Conservation (phyloP, 805 yeast genomes). For the Monosporozyma siamensis region DNA sequence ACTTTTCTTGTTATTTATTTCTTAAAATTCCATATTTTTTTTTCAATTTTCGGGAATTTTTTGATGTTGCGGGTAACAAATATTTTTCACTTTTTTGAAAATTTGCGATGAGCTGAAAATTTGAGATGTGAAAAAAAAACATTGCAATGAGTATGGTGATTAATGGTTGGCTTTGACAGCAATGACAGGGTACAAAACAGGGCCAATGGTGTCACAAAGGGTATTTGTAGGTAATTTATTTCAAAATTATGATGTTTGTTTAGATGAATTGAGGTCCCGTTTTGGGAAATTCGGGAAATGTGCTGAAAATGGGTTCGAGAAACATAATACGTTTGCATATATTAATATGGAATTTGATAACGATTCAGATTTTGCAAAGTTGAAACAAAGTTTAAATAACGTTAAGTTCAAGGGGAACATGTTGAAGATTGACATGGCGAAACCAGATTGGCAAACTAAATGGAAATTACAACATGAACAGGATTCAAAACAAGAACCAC, state of each 20-base stretch:
- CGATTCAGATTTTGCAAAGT: slow-evolving; percentile 30
- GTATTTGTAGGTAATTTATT: slow-evolving; percentile 26
- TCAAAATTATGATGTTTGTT: slow-evolving; percentile 20
- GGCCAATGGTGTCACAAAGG: slow-evolving; percentile 14
- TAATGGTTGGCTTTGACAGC: background rate
- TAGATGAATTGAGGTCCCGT: slow-evolving; percentile 42
- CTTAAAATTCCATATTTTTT: too few relatives aligned
- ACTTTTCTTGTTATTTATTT: too few relatives aligned
- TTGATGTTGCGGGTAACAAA: slow-evolving; percentile 1
- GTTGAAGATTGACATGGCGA: slow-evolving; percentile 54
- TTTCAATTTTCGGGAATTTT: background rate
- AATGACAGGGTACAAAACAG: slow-evolving; percentile 4
- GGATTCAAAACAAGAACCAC: slow-evolving; percentile 29
- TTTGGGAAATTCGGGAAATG: slow-evolving; percentile 52
- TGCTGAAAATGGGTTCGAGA: slow-evolving; percentile 42
- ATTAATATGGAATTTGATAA: slow-evolving; percentile 45
- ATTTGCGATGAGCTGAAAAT: slow-evolving; percentile 5
- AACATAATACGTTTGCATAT: slow-evolving; percentile 53
- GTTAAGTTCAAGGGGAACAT: slow-evolving; percentile 66
- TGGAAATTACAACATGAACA: slow-evolving; percentile 40
- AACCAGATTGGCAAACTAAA: slow-evolving; percentile 38
- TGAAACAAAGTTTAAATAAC: slow-evolving; percentile 56
- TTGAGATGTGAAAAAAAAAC: background rate
- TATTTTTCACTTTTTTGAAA: slow-evolving; percentile 2
- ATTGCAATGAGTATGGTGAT: background rate